phyloP scores from a whole-genome alignment of 176 grass and related monocot species.

The Cymbopogon citratus region DNA sequence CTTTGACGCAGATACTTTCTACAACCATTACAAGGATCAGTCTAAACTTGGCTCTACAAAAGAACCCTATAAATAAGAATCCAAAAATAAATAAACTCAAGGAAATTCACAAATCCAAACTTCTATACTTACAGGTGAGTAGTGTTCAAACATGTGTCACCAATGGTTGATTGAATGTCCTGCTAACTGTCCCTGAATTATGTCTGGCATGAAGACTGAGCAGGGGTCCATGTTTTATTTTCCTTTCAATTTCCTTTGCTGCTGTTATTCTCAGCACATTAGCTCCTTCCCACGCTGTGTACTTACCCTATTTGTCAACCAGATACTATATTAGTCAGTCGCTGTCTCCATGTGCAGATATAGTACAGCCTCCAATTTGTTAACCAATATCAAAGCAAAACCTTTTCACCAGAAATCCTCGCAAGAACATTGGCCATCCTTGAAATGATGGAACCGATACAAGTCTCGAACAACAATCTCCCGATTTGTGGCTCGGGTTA shows the following conservation, averaged over 20 bases:
- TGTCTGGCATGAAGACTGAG: not conserved
- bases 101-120: not conserved
- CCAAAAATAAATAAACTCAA: not conserved
- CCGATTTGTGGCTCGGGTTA: slow-evolving; percentile 20
- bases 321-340: not conserved
- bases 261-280: not conserved
- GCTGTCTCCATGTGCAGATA: not conserved
- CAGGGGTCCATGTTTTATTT: not conserved
- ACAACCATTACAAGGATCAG: not conserved
- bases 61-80: not conserved
- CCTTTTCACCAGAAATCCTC: slow-evolving; percentile 48
- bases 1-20: not conserved
- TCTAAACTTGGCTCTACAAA: not conserved
- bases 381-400: not conserved
- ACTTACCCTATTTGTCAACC: not conserved
- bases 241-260: not conserved
- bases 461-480: slow-evolving; percentile 46
- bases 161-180: not conserved
- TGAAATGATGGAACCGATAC: slow-evolving; percentile 58
- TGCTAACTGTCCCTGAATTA: not conserved
- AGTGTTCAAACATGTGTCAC: not conserved
- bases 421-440: slow-evolving; percentile 42
- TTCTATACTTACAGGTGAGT: not conserved
- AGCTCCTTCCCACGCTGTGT: not conserved
- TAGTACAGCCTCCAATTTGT: not conserved